Conservation (phyloP, 2,329 filamentous ascomycete genomes). For the Delphinella strobiligena region DNA sequence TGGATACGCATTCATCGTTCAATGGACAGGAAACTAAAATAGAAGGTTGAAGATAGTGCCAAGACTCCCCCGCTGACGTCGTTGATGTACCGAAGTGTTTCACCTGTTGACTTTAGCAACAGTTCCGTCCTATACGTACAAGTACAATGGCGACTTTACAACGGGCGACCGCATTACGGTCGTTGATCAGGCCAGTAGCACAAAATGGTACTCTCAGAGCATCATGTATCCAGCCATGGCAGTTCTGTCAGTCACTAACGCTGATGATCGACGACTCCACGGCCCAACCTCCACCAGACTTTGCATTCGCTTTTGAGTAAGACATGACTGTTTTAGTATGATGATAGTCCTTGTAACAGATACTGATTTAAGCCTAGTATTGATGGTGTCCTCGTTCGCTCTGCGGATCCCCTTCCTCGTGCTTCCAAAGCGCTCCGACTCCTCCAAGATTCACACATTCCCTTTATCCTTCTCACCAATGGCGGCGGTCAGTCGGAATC, state of each 20-base stretch:
- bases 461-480: slow-evolving; percentile 92
- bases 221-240: not conserved
- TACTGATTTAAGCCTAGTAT: slow-evolving; percentile 43
- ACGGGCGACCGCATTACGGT: not conserved
- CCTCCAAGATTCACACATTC: slow-evolving; percentile 63
- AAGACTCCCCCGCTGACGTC: not conserved
- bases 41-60: not conserved
- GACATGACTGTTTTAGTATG: slow-evolving; percentile 24
- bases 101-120: not conserved
- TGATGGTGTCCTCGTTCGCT: slow-evolving; percentile 88
- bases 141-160: not conserved
- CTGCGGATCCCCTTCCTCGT: slow-evolving; percentile 64
- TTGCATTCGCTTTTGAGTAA: slow-evolving; percentile 48
- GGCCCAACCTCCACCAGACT: slow-evolving; percentile 26
- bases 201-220: not conserved
- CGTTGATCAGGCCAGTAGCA: not conserved
- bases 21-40: too few species aligned
- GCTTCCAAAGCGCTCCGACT: slow-evolving; percentile 62
- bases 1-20: too few species aligned
- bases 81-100: not conserved
- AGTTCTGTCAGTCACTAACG: not conserved
- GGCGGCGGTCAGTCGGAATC: slow-evolving; percentile 78
- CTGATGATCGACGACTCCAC: slow-evolving; percentile 2
- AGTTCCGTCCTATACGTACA: not conserved
- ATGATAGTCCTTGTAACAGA: not conserved